These are phyloP conservation scores for Artemisia annua DNA, from an alignment of 129 eudicot species.

Conservation along the genomic window DNA sequence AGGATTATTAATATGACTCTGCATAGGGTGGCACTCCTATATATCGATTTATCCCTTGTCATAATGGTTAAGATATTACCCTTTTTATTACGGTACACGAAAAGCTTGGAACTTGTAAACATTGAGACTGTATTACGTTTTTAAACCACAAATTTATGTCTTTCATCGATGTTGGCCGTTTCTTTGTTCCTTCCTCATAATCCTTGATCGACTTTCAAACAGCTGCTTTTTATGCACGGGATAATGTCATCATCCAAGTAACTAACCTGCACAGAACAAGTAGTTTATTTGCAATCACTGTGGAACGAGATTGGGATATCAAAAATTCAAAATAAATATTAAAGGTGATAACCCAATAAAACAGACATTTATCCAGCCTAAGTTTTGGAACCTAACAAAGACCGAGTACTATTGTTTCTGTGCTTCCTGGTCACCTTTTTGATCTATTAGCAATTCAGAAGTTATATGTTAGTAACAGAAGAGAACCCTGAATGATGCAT, in stretches of 20 bases:
- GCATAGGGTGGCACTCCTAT: not conserved
- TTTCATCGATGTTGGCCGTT: too few relatives aligned
- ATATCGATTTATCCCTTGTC: not conserved
- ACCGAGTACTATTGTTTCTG: not conserved
- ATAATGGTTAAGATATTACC: not conserved
- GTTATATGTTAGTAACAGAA: not conserved
- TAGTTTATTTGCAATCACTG: conserved; percentile 9
- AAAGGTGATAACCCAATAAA: not conserved
- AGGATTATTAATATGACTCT: not conserved
- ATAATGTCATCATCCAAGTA: not conserved
- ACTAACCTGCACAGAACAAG: not conserved
- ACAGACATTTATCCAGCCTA: not conserved
- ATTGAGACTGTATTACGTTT: conserved; percentile 2
- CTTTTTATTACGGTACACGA: not conserved
- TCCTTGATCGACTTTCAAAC: too few relatives aligned
- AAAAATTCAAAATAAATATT: not conserved
- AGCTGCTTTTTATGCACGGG: not conserved
- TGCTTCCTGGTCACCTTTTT: not conserved
- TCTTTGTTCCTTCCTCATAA: too few relatives aligned
- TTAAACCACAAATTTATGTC: not conserved
- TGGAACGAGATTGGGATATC: conserved; percentile 4
- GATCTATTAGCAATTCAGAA: conserved; percentile 9
- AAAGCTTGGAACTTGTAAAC: not conserved
- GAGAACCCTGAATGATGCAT: conserved; percentile 5
- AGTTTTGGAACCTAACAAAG: not conserved